phyloP scores from a whole-genome alignment of 2,329 filamentous ascomycete genomes.

The Knufia petricola region DNA sequence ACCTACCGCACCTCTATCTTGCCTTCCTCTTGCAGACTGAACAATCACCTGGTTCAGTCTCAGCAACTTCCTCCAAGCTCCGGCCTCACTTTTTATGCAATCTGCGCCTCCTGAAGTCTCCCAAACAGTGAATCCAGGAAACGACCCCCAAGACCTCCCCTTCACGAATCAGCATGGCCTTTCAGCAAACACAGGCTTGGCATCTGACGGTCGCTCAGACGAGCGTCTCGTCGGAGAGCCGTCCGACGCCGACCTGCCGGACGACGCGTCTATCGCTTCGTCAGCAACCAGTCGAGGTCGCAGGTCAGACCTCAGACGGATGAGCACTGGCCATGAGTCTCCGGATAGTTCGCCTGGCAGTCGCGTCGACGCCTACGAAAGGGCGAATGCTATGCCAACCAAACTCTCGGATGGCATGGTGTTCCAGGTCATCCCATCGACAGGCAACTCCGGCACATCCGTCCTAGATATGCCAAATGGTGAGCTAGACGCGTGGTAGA shows the following conservation, averaged over 20 bases:
- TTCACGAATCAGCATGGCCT: slow-evolving; percentile 51
- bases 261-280: slow-evolving; percentile 22
- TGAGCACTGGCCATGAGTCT: slow-evolving; percentile 23
- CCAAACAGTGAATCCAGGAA: slow-evolving; percentile 35
- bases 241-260: slow-evolving; percentile 21
- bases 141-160: slow-evolving; percentile 25
- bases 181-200: slow-evolving; percentile 34
- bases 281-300: slow-evolving; percentile 21
- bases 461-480: slow-evolving; percentile 69
- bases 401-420: slow-evolving; percentile 34
- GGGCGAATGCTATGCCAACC: slow-evolving; percentile 31
- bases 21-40: slow-evolving; percentile 35
- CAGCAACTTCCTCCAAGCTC: slow-evolving; percentile 25
- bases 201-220: slow-evolving; percentile 35
- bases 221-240: slow-evolving; percentile 31
- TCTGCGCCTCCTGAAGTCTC: slow-evolving; percentile 45
- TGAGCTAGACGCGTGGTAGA: slow-evolving; percentile 31
- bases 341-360: slow-evolving; percentile 38
- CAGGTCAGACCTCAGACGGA: slow-evolving; percentile 22
- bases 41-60: slow-evolving; percentile 49
- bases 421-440: slow-evolving; percentile 43
- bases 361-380: slow-evolving; percentile 48
- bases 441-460: slow-evolving; percentile 37
- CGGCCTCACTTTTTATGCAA: slow-evolving; percentile 53
- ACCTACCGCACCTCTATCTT: background rate